Conservation (phyloP, 331 rosid genomes). For the Cydonia oblonga region DNA sequence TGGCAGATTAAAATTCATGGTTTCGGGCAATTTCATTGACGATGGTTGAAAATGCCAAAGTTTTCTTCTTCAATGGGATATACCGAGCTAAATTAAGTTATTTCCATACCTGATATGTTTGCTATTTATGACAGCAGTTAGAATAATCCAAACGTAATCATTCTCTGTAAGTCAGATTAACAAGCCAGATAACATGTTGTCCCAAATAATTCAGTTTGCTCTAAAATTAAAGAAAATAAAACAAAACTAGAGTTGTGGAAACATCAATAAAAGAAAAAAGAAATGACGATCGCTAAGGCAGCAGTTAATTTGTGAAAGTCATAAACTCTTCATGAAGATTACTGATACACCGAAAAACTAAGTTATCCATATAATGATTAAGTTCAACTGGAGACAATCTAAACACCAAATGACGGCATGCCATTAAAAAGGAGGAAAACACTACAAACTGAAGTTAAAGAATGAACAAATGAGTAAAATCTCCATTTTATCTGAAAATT, state of each 20-base stretch:
- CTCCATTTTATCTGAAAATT: conserved; percentile 12
- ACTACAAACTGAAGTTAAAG: conserved; percentile 17
- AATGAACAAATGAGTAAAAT: background rate
- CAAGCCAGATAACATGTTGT: background rate
- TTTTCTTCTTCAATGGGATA: conserved; percentile 46
- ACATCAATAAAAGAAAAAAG: background rate
- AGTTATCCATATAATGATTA: background rate
- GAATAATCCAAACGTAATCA: background rate
- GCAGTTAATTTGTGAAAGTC: background rate
- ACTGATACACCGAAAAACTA: background rate
- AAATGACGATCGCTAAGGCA: background rate
- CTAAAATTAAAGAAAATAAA: background rate
- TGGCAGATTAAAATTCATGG: conserved; percentile 55
- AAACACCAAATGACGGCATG: background rate
- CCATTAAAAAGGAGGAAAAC: conserved; percentile 11
- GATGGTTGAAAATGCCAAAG: conserved; percentile 64
- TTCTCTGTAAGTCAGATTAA: background rate
- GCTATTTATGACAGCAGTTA: background rate
- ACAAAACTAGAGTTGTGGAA: background rate
- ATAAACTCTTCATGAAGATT: background rate
- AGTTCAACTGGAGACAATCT: background rate
- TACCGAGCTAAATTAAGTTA: conserved; percentile 38
- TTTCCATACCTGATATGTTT: background rate
- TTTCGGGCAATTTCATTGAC: conserved; percentile 50
- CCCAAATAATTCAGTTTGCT: background rate